Percentiles rank a stretch among this genome's conserved stretches.
These are phyloP conservation scores for Diversispora epigaea DNA, from an alignment of 192 early-diverging fungal genomes.

Conservation along the genomic window DNA sequence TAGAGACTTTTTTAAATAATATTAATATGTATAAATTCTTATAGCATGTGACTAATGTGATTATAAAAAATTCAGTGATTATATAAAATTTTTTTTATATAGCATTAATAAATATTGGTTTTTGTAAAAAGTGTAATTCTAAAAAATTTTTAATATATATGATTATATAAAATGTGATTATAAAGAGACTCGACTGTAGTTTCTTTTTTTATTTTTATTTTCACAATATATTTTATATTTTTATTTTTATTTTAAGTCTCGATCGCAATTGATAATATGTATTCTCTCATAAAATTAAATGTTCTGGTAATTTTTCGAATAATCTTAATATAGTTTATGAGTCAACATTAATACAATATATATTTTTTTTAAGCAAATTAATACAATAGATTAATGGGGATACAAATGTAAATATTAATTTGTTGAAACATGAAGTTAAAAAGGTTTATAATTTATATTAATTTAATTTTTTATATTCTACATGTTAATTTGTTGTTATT, in stretches of 20 bases:
- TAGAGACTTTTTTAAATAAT: too few relatives aligned
- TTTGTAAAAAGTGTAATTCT: too few relatives aligned
- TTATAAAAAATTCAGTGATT: too few relatives aligned
- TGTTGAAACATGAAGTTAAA: constrained; percentile 4
- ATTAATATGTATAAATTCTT: too few relatives aligned
- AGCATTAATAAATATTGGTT: too few relatives aligned
- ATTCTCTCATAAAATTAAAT: not conserved
- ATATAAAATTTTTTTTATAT: too few relatives aligned
- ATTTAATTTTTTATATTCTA: constrained; percentile 9
- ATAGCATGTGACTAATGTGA: too few relatives aligned
- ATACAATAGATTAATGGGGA: not conserved
- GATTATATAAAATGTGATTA: too few relatives aligned
- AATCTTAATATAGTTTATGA: not conserved
- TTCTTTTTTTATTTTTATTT: not conserved
- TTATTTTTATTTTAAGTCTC: not conserved
- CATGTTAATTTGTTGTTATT: not conserved
- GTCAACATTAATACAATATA: too few relatives aligned
- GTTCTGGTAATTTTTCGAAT: constrained; percentile 10
- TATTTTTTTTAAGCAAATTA: not conserved
- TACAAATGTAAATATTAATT: not conserved
- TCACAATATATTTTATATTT: not conserved
- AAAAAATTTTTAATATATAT: too few relatives aligned
- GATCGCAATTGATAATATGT: not conserved
- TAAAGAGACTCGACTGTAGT: too few relatives aligned
- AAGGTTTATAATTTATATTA: constrained; percentile 15